phyloP scores from a whole-genome alignment of 345 rosid species.

The Gossypium australe region DNA sequence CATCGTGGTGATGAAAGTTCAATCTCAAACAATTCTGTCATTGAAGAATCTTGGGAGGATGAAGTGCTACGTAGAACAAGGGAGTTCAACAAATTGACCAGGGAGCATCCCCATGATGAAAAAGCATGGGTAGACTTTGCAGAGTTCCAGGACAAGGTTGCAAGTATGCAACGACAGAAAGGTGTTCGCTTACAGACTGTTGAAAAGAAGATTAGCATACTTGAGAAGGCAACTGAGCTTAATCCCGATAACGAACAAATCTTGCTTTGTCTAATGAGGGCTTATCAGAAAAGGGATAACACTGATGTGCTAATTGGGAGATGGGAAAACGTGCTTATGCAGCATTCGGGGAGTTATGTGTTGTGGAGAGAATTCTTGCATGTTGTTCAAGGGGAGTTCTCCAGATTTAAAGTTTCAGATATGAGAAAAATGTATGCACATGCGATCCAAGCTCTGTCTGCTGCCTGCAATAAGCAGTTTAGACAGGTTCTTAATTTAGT shows the following conservation, averaged over 20 bases:
- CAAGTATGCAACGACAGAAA: slow-evolving; percentile 66
- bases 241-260: slow-evolving; percentile 85
- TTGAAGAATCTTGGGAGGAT: slow-evolving; percentile 96
- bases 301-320: slow-evolving; percentile 64
- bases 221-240: slow-evolving; percentile 85
- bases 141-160: slow-evolving; percentile 73
- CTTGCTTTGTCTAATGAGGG: slow-evolving; percentile 71
- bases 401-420: slow-evolving; percentile 88
- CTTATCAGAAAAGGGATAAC: slow-evolving; percentile 73
- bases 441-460: slow-evolving; percentile 79
- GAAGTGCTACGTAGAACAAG: slow-evolving; percentile 70
- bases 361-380: slow-evolving; percentile 85
- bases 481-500: slow-evolving; percentile 85
- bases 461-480: slow-evolving; percentile 76
- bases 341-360: slow-evolving; percentile 65
- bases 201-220: slow-evolving; percentile 90
- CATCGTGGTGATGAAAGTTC: slow-evolving; percentile 30
- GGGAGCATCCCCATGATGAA: slow-evolving; percentile 76
- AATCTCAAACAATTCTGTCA: slow-evolving; percentile 18
- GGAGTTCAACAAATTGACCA: slow-evolving; percentile 65
- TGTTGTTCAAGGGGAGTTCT: slow-evolving; percentile 78
- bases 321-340: slow-evolving; percentile 78
- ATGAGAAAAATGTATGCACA: slow-evolving; percentile 85
- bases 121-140: slow-evolving; percentile 87
- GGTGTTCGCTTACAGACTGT: slow-evolving; percentile 83